Base-by-base conservation (phyloP, 2,329 filamentous ascomycete species). In the Cladobotryum mycophilum region DNA sequence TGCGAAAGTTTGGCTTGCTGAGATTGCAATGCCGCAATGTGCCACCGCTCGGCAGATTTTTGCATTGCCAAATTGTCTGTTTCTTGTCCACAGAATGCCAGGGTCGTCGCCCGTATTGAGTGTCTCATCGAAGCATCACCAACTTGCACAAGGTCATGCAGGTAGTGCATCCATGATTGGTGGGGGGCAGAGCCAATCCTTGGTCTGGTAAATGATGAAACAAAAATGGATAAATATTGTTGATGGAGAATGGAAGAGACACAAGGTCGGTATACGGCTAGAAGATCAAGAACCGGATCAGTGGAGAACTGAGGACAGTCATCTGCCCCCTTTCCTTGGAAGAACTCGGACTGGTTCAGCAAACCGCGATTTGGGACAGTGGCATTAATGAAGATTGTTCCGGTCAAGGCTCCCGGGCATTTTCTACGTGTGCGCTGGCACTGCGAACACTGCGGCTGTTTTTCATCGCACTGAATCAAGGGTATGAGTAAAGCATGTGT, bases 401-500 rank as follows among this genome's bases (percentile, higher is more conserved):
- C 47, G 2, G 47, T 48, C 18, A 17, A 17, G 18, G 47, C 25
- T 2, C 47, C 47, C 2, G 47, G 47, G 18, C 47, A 48, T 6
- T 33, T 33, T 13, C 40, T 40, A 13, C 47, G 47, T 34, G 43
- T 48, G 7, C 47, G 33, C 15, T 48, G 38, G 18, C 47, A 48
- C 22, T 48, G 47, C 2, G 47, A 48, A 35, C 40, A 48, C 41
- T 48, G 47, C 8, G 47, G 47, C 18, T 43, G 47, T 11, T 48
- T 48, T 41, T 43, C 40, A 36, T 48, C 47, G 33, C 47, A 48
- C 40, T 48, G 25, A 11, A 37, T 12, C 40, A 43, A 38, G 7
- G 4, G 25, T 17, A 30, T 43, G 20, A 37, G 22, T 18, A 14
- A 38, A 15, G 12, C 6, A 17, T 15, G 17, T 30, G 20, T 20